Conservation (phyloP, 257 asterid species). For the Solanum commersonii region DNA sequence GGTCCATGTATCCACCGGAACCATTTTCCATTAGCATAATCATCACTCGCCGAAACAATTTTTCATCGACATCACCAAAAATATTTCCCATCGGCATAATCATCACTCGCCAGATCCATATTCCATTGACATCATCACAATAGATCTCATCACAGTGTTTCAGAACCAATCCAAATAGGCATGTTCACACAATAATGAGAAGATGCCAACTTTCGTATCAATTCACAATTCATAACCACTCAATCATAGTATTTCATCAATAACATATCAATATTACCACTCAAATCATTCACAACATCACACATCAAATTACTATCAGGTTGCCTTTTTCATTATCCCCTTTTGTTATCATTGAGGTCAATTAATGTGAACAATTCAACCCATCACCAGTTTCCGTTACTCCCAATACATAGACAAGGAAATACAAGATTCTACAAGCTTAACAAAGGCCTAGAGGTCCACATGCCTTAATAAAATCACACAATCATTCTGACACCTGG, state of each 20-base stretch:
- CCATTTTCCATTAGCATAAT: background rate
- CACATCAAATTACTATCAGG: background rate
- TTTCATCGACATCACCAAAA: background rate
- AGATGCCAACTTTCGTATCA: background rate
- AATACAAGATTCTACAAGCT: background rate
- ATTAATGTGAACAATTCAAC: background rate
- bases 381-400: background rate
- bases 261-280: background rate
- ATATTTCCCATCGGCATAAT: background rate
- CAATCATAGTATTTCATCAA: background rate
- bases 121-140: background rate
- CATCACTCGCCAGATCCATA: background rate
- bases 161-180: background rate
- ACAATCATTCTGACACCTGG: background rate
- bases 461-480: no score
- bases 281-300: background rate
- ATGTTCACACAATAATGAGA: background rate
- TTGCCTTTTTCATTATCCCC: background rate
- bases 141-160: no score
- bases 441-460: background rate
- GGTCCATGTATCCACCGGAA: background rate
- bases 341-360: no score
- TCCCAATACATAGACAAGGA: background rate
- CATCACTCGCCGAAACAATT: background rate
- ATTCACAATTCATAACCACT: background rate